Base-by-base conservation (phyloP, 2,329 filamentous ascomycete genomes). In the Chalara sp. region DNA sequence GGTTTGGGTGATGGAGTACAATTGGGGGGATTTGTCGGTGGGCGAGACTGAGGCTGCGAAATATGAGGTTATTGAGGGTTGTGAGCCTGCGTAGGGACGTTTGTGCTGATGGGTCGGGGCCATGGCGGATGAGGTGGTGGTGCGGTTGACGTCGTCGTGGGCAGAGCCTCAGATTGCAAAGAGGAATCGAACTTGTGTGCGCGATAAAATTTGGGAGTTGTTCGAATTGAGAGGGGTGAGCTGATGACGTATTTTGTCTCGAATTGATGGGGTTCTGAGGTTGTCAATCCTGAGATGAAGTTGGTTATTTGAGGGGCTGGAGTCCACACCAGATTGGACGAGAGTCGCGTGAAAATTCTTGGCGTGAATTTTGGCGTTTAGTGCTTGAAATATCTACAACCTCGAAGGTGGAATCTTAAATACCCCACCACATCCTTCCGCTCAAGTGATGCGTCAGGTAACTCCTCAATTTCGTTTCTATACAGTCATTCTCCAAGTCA, bases 11-110 rank as follows among this genome's bases (percentile, higher is more conserved):
- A 68, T 31, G 71, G 70, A 30, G 76, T 67, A 41, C 64, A 59
- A 10, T 67, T 52, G 30, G 32, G 52, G 47, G 56, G 48, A 7
- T 53, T 56, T 52, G 61, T 62, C 35, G 33, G 55, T 58, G 32
- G 57, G 58, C 44, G 56, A 51, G 42, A 37, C 8, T 10, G 59
- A 32, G 43, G 32, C 40, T 35, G 64, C 61, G 69, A 85, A 84
- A 70, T 82, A 85, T 49, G 76, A 79, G 21, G 81, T 84, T 63
- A 85, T 85, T 51, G 57, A 45, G 28, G 61, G 50, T 51, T 82
- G 79, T 72, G 83, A 74, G 61, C 80, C 80, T 51, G 78, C 75
- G 63, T 84, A 84, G 53, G 75, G 79, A 46, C 80, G 79, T 70
- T 85, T 85, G 48, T 73, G 30, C 55, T 61, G 60, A 48, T 56